Base-by-base conservation (phyloP, 208 protist genomes). In the Wallacemonas sp. region DNA sequence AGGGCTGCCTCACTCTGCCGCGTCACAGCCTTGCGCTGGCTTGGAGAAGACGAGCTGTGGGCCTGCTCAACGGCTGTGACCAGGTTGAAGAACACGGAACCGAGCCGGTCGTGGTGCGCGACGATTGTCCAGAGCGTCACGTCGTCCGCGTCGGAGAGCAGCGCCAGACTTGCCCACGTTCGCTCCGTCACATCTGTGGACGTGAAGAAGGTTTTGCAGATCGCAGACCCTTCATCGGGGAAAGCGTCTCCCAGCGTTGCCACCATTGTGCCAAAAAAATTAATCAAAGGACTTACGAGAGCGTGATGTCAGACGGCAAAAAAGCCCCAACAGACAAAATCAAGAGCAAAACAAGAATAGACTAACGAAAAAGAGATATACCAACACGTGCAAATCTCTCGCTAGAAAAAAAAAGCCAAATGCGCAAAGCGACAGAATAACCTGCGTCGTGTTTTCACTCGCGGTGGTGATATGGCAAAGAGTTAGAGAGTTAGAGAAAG, bases 91-190 rank as follows among this genome's bases (percentile, higher is more conserved):
- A 96, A 44, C 4, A 80, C 72, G 19, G 71, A 36, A 12, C 75
- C 15, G 8, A 96, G 45, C 19, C 56, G 64, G 6, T 68, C 64
- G 64, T 96, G 84, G 59, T 91, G 77, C 0, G 80, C 68, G 4
- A 90, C 36, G 30, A 93, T 75, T 11, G 82, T 94, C 90, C 90
- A 96, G 53, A 96, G 92, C 0, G 86, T 91, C 11, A 86, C 56
- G 56, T 96, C 82, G 54, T 96, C 90, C 1, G 70, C 82, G 2
- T 81, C 62, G 1, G 86, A 70, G 2, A 94, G 64, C n/a, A 84
- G 72, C 42, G 67, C 34, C 12, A 93, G 24, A 38, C 77, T 60
- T 27, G 46, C 56, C 90, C 90, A 95, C 14, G 77, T 73, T 63
- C 82, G 85, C 24, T 91, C 80, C 2, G 72, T 79, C 21, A 84